A percentile compares a stretch with the other conserved stretches of the same genome.
These are phyloP conservation scores for Lasiosphaeriaceae sp. DNA, from an alignment of 495 filamentous ascomycete species.

Conservation along the genomic window DNA sequence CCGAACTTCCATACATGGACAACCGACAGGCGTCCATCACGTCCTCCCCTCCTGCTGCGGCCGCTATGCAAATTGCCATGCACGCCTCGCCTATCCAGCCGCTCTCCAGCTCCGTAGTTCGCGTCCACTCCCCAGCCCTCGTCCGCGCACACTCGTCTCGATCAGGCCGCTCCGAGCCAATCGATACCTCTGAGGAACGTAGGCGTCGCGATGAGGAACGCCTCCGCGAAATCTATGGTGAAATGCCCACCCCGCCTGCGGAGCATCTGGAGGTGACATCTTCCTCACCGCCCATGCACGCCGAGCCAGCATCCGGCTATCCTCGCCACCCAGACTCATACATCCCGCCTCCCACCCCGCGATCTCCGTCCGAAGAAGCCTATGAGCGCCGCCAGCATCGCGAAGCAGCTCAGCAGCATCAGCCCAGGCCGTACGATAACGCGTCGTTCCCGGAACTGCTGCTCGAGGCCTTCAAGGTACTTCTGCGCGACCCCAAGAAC, in stretches of 20 bases:
- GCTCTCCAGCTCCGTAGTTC: neutral
- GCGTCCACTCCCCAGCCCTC: constrained; percentile 4
- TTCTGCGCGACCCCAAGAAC: constrained; percentile 68
- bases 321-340: constrained; percentile 26
- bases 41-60: neutral
- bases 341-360: constrained; percentile 20
- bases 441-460: constrained; percentile 56
- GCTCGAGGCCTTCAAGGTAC: constrained; percentile 62
- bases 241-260: constrained; percentile 25
- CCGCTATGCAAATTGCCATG: constrained; percentile 14
- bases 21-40: neutral
- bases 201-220: constrained; percentile 46
- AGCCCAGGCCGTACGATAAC: constrained; percentile 21
- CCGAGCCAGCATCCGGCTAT: neutral
- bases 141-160: constrained; percentile 7
- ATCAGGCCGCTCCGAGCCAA: constrained; percentile 7
- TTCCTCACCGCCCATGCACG: neutral
- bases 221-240: constrained; percentile 52
- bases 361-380: constrained; percentile 13
- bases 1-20: neutral
- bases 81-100: constrained; percentile 10
- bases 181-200: constrained; percentile 28
- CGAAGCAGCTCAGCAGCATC: neutral
- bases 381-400: constrained; percentile 16
- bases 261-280: neutral